Evolutionary conservation across 2,329 filamentous ascomycete genomes (phyloP).

Genomic region (Neofusicoccum ribis): DNA sequence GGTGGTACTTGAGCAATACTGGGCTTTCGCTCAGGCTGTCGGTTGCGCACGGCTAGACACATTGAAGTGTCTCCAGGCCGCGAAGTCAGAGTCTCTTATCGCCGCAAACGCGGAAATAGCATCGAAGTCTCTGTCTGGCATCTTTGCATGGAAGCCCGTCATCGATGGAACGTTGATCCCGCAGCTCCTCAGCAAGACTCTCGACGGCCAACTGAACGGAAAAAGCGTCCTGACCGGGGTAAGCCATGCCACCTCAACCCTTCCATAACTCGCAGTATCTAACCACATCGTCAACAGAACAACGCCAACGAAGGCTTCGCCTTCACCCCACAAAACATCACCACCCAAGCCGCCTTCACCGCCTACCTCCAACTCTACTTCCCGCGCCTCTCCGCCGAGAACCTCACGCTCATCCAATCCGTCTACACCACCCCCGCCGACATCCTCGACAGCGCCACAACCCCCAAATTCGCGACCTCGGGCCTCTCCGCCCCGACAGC

Average conservation of each 20-base stretch:
- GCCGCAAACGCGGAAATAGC: constrained; percentile 53
- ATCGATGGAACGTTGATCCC: constrained; percentile 58
- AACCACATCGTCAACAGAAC: constrained; percentile 30
- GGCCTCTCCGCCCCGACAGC: constrained; percentile 45
- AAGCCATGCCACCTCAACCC: neutral
- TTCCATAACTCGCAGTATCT: too few relatives aligned
- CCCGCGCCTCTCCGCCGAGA: constrained; percentile 28
- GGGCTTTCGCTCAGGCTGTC: constrained; percentile 53
- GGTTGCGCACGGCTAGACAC: neutral
- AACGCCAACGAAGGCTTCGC: constrained; percentile 50
- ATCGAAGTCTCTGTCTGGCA: constrained; percentile 55
- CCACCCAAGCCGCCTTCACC: constrained; percentile 42
- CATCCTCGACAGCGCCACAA: constrained; percentile 26
- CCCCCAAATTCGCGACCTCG: constrained; percentile 32
- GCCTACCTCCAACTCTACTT: constrained; percentile 49
- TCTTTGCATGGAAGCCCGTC: constrained; percentile 62
- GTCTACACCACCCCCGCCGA: constrained; percentile 37
- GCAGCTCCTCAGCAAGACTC: constrained; percentile 39
- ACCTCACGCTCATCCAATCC: constrained; percentile 41
- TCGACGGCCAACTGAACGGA: constrained; percentile 42
- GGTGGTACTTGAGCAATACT: constrained; percentile 54
- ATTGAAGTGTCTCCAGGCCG: constrained; percentile 56
- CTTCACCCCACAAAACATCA: constrained; percentile 50
- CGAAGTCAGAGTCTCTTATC: constrained; percentile 55
- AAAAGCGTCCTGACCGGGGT: constrained; percentile 36